Conservation (phyloP, 805 yeast genomes). For the Ogataea haglerorum region DNA sequence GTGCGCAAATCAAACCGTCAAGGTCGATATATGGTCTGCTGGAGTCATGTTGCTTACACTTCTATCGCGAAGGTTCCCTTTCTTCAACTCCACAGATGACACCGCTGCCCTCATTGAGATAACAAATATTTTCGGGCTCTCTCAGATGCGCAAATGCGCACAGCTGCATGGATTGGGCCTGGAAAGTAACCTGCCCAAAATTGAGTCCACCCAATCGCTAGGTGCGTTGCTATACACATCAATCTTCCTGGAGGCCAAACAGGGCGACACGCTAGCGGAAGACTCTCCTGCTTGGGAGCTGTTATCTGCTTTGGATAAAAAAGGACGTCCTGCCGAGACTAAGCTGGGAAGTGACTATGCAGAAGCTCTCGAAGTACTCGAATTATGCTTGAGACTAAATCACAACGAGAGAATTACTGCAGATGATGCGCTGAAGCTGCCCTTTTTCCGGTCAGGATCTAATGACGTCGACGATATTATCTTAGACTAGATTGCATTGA, state of each 20-base stretch:
- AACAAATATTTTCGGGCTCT: conserved; percentile 74
- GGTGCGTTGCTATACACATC: conserved; percentile 42
- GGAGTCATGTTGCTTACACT: conserved; percentile 84
- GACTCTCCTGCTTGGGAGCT: conserved; percentile 74
- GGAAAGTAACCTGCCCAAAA: conserved; percentile 57
- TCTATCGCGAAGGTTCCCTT: conserved; percentile 78
- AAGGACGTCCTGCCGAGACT: conserved; percentile 37
- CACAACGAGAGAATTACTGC: conserved; percentile 57
- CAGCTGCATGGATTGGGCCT: conserved; percentile 84
- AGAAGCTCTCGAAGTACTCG: conserved; percentile 52
- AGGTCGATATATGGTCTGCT: conserved; percentile 89
- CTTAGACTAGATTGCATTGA: conserved; percentile 12
- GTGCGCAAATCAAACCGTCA: conserved; percentile 77
- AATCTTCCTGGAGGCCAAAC: conserved; percentile 42
- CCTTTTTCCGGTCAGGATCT: conserved; percentile 50
- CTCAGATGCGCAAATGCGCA: conserved; percentile 71
- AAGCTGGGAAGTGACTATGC: conserved; percentile 36
- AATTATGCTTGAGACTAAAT: conserved; percentile 56
- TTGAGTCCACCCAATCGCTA: conserved; percentile 41
- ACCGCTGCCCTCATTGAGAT: conserved; percentile 86
- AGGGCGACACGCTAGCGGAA: conserved; percentile 59
- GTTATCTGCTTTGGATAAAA: conserved; percentile 44
- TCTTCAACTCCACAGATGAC: conserved; percentile 92
- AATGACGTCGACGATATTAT: conserved; percentile 25
- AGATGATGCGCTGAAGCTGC: conserved; percentile 50